Evolutionary conservation across 2,329 filamentous ascomycete species (phyloP).

Genomic region (Ilyonectria robusta): DNA sequence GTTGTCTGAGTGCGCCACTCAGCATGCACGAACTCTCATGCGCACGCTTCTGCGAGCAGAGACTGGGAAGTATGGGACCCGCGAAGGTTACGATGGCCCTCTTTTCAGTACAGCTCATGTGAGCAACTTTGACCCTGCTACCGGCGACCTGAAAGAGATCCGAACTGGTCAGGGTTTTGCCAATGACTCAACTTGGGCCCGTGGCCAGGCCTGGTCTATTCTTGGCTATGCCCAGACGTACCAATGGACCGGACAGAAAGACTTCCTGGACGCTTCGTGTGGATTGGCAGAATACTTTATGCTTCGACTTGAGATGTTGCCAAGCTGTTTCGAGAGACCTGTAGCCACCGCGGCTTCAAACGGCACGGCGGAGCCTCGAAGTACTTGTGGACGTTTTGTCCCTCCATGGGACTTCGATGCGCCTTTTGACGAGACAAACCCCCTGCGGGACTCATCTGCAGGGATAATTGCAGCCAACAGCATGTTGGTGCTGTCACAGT

Average conservation of each 20-base stretch:
- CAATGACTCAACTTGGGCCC: slow-evolving; percentile 64
- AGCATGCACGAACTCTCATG: slow-evolving; percentile 59
- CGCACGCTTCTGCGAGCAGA: slow-evolving; percentile 58
- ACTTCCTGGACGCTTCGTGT: slow-evolving; percentile 61
- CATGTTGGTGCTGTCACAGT: slow-evolving; percentile 55
- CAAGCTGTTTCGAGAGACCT: slow-evolving; percentile 47
- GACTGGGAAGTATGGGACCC: slow-evolving; percentile 20
- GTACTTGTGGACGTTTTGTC: slow-evolving; percentile 44
- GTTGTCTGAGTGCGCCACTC: slow-evolving; percentile 49
- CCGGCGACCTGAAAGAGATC: slow-evolving; percentile 58
- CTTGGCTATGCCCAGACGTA: slow-evolving; percentile 66
- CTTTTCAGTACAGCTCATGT: slow-evolving; percentile 62
- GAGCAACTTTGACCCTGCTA: slow-evolving; percentile 62
- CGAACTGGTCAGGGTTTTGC: slow-evolving; percentile 65
- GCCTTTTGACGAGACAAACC: slow-evolving; percentile 50
- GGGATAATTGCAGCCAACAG: slow-evolving; percentile 58
- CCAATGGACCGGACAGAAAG: slow-evolving; percentile 60
- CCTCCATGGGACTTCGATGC: slow-evolving; percentile 64
- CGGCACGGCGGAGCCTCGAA: background rate
- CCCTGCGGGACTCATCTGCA: slow-evolving; percentile 55
- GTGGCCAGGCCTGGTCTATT: slow-evolving; percentile 67
- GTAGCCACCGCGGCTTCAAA: background rate
- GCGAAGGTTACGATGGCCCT: slow-evolving; percentile 18
- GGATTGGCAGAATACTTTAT: slow-evolving; percentile 66
- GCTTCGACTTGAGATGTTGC: slow-evolving; percentile 53